A percentile compares a stretch with the other conserved stretches of the same genome.
These are phyloP conservation scores for Fonsecaea multimorphosa DNA, from an alignment of 2,329 filamentous ascomycete genomes.

Conservation along the genomic window DNA sequence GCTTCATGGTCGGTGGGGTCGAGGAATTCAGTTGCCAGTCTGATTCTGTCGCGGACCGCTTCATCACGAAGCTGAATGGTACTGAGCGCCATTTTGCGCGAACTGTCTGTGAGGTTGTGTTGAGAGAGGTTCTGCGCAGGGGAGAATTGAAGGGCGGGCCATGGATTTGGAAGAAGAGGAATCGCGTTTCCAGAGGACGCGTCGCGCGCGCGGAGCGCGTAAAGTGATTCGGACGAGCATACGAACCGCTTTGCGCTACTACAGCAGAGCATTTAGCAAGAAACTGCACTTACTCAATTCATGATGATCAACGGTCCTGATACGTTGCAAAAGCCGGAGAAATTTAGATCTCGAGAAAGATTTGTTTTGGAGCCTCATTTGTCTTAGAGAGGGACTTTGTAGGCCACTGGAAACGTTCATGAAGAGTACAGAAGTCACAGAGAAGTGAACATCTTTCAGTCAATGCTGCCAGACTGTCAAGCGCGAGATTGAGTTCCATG, in stretches of 20 bases:
- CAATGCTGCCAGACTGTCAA: background rate
- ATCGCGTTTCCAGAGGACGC: background rate
- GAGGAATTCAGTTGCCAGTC: constrained; percentile 87
- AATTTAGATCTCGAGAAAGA: background rate
- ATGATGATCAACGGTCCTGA: no score
- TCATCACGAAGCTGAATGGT: constrained; percentile 80
- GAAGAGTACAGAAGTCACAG: background rate
- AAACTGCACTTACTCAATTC: background rate
- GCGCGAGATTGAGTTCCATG: background rate
- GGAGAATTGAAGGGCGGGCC: background rate
- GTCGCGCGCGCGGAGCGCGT: background rate
- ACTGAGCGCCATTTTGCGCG: constrained; percentile 38
- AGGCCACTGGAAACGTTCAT: background rate
- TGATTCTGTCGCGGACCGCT: constrained; percentile 80
- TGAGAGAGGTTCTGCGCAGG: constrained; percentile 1
- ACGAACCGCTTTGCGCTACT: background rate
- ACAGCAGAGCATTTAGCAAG: background rate
- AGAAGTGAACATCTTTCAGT: background rate
- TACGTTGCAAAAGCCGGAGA: background rate
- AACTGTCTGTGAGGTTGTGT: background rate
- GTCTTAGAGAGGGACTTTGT: background rate
- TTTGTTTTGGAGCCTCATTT: background rate
- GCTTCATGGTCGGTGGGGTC: constrained; percentile 66
- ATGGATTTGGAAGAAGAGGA: background rate
- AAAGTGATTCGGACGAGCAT: background rate